Base-by-base conservation (phyloP, 1,284 basidiomycete species). In the Moesziomyces sp. region DNA sequence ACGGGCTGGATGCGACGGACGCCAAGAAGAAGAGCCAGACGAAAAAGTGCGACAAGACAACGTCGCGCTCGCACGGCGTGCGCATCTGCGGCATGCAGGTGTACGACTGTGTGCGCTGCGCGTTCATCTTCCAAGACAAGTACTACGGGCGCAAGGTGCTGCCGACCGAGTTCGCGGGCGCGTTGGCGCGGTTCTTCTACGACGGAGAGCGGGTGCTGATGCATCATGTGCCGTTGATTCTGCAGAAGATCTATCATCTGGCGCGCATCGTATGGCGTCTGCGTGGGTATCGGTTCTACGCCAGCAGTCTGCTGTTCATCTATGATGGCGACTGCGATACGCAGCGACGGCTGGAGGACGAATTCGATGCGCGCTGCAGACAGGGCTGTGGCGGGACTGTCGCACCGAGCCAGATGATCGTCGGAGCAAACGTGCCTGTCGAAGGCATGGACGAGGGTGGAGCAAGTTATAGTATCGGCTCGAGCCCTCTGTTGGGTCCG, bases 71-170 rank as follows among this genome's bases (percentile, higher is more conserved):
- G 16, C 87, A 97, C 46, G 96, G 97, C 2, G 93, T 96, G 26
- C 89, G 96, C 70, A 91, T 99, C 68, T 99, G 96, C 84, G 97
- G 96, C 9, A 98, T 98, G 94, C 97, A 99, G 90, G 96, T 96
- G 79, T 84, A 75, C 53, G 77, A 84, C 61, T 77, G 75, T 30
- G 65, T 45, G 9, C 62, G 59, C 44, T 88, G 93, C 75, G 89
- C 91, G 23, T 99, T 97, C 85, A 88, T 90, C 47, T 94, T 93
- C 30, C 94, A 97, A 84, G 94, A 98, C 88, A 99, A 99, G 86
- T 98, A 99, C 85, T 92, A 89, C 82, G 96, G 96, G 19, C 91
- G 96, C 59, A 92, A 94, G 81, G 89, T 99, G 71, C 89, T 90
- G 74, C 89, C 92, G 26, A 89, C 91, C 46, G 92, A 96, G 30